Conservation (phyloP, 257 asterid species). For the Nicotiana tomentosiformis region DNA sequence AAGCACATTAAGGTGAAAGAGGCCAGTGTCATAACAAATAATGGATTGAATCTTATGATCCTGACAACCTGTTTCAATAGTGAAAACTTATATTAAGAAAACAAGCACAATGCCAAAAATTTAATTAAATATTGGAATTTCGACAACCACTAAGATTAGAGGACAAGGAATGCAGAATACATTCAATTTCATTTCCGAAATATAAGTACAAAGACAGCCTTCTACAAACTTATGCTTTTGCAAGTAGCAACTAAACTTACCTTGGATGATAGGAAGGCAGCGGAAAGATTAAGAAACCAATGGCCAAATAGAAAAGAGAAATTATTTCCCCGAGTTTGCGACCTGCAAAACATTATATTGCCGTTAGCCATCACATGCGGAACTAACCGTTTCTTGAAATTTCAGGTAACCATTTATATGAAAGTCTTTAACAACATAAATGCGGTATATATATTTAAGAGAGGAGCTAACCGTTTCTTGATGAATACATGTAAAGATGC, state of each 20-base stretch:
- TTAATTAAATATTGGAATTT: neutral
- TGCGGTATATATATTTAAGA: neutral
- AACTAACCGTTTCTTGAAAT: too few species aligned
- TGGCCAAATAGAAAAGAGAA: conserved; percentile 36
- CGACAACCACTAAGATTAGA: neutral
- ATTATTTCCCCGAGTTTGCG: conserved; percentile 54
- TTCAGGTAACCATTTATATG: neutral
- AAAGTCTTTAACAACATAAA: neutral
- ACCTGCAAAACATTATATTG: conserved; percentile 44
- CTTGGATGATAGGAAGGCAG: conserved; percentile 56
- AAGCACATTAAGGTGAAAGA: conserved; percentile 63
- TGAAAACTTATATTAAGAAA: neutral
- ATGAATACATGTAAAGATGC: conserved; percentile 52
- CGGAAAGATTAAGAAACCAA: conserved; percentile 40
- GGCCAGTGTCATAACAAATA: conserved; percentile 53
- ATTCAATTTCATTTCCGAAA: neutral
- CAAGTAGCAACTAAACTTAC: conserved; percentile 32
- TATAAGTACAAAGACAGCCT: neutral
- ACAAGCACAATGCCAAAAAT: neutral
- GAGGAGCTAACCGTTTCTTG: conserved; percentile 64
- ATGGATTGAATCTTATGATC: conserved; percentile 49
- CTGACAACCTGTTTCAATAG: conserved; percentile 56
- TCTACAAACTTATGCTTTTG: neutral
- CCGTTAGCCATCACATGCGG: neutral
- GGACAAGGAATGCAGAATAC: neutral